A percentile compares a stretch with the other conserved stretches of the same genome.
Evolutionary conservation across 2,329 filamentous ascomycete species (phyloP).

Genomic region (Cladorrhinum sp.): DNA sequence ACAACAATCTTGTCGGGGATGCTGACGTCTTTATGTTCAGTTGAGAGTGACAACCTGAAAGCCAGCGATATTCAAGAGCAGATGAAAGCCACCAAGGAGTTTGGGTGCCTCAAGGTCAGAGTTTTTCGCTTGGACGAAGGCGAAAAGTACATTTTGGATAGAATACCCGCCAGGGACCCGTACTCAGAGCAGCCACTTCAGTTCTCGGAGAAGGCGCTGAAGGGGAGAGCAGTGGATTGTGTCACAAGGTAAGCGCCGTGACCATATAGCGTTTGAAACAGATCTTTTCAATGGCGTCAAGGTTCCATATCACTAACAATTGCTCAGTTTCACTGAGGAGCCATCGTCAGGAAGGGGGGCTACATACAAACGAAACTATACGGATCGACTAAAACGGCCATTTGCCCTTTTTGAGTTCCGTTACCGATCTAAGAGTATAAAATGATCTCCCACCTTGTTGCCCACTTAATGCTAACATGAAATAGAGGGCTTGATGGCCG

Average conservation of each 20-base stretch:
- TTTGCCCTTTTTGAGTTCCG: slow-evolving; percentile 9
- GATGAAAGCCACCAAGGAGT: not conserved
- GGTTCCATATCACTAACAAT: not conserved
- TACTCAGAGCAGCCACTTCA: not conserved
- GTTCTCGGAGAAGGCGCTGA: not conserved
- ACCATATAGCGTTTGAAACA: no score
- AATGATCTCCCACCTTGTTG: not conserved
- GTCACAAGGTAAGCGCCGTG: not conserved
- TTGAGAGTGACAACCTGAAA: not conserved
- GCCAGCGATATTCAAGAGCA: not conserved
- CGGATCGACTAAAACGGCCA: not conserved
- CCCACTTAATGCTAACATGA: not conserved
- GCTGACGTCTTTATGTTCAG: not conserved
- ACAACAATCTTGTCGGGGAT: no score
- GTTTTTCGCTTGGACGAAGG: not conserved
- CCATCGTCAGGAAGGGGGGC: not conserved
- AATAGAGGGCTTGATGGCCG: slow-evolving; percentile 4
- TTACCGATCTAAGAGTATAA: not conserved
- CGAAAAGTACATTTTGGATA: not conserved
- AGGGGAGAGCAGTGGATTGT: not conserved
- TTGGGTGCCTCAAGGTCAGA: not conserved
- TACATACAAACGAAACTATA: fast-evolving
- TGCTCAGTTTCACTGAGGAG: not conserved
- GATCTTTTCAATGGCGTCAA: not conserved
- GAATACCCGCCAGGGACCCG: not conserved